Base-by-base conservation (phyloP, 2,329 filamentous ascomycete genomes). In the Pleoardoris graminearum region DNA sequence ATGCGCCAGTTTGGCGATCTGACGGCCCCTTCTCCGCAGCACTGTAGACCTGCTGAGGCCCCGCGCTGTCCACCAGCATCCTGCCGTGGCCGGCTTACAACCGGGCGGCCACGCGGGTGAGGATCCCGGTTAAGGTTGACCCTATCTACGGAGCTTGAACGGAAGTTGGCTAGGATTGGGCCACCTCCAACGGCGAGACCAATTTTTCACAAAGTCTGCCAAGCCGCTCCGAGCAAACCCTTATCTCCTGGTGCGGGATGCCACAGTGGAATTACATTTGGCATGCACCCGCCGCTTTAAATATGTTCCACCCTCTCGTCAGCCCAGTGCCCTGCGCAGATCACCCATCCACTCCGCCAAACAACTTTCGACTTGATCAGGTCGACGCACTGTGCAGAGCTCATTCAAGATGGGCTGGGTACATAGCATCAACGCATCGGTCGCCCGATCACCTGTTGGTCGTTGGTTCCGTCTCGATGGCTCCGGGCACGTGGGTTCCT, bases 401-500 rank as follows among this genome's bases (percentile, higher is more conserved):
- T 23, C 36, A 14, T 41, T 51, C 60, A 60, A 56, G 27, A 73
- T 71, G 68, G 54, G 60, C 50, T 72, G 68, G 60, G 48, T 71
- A 48, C 63, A 73, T 39, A 69, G 67, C 39, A 57, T 63, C 54
- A 75, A 75, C 50, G 41, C 58, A 22, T 63, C 59, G 38, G 57
- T 75, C 48, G 72, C 71, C 29, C 60, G 61, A 60, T 70, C 71
- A 44, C 37, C 64, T 12, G 65, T 74, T 54, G 73, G 73, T 55
- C 65, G 57, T 48, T 75, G 74, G 60, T 96, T 96, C 76, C 84
- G 85, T 60, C 83, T 96, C 35, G 90, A 95, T 57, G 89, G 89
- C 60, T 91, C 84, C 33, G 90, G 90, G 65, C 89, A 93, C 82
- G 88, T 90, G 82, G 79, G 85, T 81, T 53, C 23, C 6, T 37